phyloP scores from a whole-genome alignment of 1,139 yeast genomes.

The Hyphopichia buzzinii region DNA sequence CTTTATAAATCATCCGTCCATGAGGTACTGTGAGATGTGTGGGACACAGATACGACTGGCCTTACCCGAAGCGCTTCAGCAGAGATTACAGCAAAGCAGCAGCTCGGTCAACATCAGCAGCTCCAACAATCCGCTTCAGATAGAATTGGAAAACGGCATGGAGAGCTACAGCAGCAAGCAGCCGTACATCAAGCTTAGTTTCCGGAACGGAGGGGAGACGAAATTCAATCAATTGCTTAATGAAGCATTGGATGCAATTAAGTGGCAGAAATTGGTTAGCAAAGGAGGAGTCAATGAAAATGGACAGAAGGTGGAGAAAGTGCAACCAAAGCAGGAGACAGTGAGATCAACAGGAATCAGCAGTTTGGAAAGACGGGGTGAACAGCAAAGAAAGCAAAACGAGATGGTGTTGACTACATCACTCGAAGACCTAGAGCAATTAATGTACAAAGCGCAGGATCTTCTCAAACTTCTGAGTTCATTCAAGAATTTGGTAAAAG shows the following conservation, averaged over 20 bases:
- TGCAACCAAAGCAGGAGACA: slow-evolving; percentile 5
- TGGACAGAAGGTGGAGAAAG: slow-evolving; percentile 21
- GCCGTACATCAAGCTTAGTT: slow-evolving; percentile 55
- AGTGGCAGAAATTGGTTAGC: slow-evolving; percentile 42
- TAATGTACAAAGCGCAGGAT: slow-evolving; percentile 78
- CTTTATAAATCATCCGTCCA: slow-evolving; percentile 77
- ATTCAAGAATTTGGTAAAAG: slow-evolving; percentile 35
- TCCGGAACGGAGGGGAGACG: slow-evolving; percentile 58
- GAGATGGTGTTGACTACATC: slow-evolving; percentile 67
- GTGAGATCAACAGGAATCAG: slow-evolving; percentile 54
- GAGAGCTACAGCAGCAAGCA: slow-evolving; percentile 32
- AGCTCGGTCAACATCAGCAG: slow-evolving; percentile 2
- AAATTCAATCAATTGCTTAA: slow-evolving; percentile 43
- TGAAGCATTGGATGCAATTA: slow-evolving; percentile 42
- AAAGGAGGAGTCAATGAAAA: slow-evolving; percentile 43
- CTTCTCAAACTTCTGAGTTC: slow-evolving; percentile 56
- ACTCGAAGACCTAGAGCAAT: slow-evolving; percentile 70
- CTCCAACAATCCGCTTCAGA: slow-evolving; percentile 17
- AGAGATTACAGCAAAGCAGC: slow-evolving; percentile 5
- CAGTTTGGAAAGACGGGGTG: slow-evolving; percentile 63
- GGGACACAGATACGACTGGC: slow-evolving; percentile 53
- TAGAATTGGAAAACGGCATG: slow-evolving; percentile 26
- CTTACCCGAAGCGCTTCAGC: slow-evolving; percentile 14
- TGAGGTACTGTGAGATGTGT: slow-evolving; percentile 83
- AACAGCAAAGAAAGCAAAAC: slow-evolving; percentile 55